These are phyloP conservation scores for Solanum chmielewskii DNA, from an alignment of 257 asterid species.

Conservation along the genomic window DNA sequence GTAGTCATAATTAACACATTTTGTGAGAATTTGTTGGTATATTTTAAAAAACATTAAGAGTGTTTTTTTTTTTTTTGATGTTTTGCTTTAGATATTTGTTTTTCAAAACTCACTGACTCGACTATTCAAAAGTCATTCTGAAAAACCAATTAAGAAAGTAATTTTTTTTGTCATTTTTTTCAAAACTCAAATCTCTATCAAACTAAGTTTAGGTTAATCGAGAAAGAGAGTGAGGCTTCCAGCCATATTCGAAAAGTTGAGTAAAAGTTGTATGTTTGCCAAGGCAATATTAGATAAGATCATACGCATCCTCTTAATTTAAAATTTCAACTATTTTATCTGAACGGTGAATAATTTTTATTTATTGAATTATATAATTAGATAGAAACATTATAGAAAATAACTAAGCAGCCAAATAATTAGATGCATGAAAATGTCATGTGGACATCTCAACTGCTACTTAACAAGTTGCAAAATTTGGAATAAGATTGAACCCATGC, in stretches of 20 bases:
- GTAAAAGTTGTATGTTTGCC: neutral
- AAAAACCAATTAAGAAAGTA: no score
- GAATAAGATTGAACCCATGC: neutral
- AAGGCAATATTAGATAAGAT: neutral
- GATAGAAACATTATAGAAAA: neutral
- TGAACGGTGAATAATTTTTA: fast-evolving
- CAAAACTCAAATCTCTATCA: neutral
- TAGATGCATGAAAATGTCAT: neutral
- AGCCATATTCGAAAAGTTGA: neutral
- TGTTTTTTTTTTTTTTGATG: neutral
- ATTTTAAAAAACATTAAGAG: neutral
- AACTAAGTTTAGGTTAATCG: neutral
- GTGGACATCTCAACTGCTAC: neutral
- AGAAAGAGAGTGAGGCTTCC: neutral
- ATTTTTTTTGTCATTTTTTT: neutral
- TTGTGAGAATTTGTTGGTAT: neutral
- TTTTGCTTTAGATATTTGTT: neutral
- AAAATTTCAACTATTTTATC: no score
- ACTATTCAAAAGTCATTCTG: neutral
- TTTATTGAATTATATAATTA: neutral
- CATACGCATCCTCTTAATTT: neutral
- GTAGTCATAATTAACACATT: neutral
- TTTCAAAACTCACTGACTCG: neutral
- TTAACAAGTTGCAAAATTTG: neutral
- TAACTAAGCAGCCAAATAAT: neutral